A percentile compares a stretch with the other conserved stretches of the same genome.
Evolutionary conservation across 2,329 filamentous ascomycete genomes (phyloP).

Genomic region (Colletotrichum sidae): DNA sequence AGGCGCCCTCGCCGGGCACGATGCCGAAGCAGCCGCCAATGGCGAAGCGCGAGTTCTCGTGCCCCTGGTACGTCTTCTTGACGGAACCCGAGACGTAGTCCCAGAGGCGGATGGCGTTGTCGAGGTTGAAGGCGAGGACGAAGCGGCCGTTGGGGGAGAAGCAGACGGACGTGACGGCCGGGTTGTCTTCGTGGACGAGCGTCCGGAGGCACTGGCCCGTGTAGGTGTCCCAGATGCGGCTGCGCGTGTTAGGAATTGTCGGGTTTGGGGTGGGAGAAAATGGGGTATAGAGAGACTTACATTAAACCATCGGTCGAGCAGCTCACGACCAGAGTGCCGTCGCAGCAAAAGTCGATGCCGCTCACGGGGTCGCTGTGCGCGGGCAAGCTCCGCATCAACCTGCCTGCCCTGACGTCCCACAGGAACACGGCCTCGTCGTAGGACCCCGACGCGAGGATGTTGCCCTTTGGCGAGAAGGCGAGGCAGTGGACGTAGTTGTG

Average conservation of each 20-base stretch:
- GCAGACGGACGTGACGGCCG: slow-evolving; percentile 86
- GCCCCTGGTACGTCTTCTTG: slow-evolving; percentile 97
- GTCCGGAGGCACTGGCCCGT: slow-evolving; percentile 96
- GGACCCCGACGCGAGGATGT: slow-evolving; percentile 93
- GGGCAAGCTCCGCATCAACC: slow-evolving; percentile 89
- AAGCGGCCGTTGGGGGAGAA: slow-evolving; percentile 96
- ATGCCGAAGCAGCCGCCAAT: slow-evolving; percentile 87
- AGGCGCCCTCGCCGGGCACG: slow-evolving; percentile 54
- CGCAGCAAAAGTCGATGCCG: slow-evolving; percentile 91
- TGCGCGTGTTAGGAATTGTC: slow-evolving; percentile 45
- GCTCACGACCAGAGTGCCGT: slow-evolving; percentile 91
- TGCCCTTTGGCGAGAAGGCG: slow-evolving; percentile 97
- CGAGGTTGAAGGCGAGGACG: slow-evolving; percentile 90
- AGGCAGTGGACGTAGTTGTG: slow-evolving; percentile 97
- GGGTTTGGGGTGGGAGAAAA: neutral
- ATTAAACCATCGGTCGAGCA: slow-evolving; percentile 93
- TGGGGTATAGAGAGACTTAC: slow-evolving; percentile 53
- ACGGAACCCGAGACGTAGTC: slow-evolving; percentile 92
- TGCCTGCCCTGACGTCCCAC: slow-evolving; percentile 92
- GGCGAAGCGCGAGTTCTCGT: slow-evolving; percentile 85
- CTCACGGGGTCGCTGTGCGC: slow-evolving; percentile 96
- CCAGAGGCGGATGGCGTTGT: slow-evolving; percentile 92
- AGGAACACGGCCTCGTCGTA: slow-evolving; percentile 98
- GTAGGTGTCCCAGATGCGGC: slow-evolving; percentile 93
- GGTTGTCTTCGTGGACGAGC: slow-evolving; percentile 95